Evolutionary conservation across 805 yeast genomes (phyloP).

Genomic region (Clavispora vitiphila): DNA sequence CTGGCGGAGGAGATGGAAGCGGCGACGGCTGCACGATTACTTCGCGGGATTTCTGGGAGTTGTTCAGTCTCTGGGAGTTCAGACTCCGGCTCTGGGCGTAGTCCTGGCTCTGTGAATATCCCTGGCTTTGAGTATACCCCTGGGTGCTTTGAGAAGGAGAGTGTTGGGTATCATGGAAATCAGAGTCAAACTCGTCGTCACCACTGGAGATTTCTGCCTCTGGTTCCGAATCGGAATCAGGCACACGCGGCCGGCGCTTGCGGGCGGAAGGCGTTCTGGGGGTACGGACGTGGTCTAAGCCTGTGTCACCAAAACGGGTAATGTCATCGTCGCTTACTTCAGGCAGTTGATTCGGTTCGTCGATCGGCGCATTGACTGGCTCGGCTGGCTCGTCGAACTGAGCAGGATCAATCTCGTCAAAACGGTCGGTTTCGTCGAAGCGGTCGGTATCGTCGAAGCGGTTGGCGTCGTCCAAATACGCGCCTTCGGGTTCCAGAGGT

Average conservation of each 20-base stretch:
- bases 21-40: constrained; percentile 23
- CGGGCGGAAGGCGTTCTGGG: background rate
- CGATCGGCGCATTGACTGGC: too few relatives aligned
- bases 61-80: background rate
- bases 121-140: background rate
- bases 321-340: background rate
- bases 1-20: constrained; percentile 41
- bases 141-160: background rate
- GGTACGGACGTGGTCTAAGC: background rate
- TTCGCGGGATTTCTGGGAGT: constrained; percentile 4
- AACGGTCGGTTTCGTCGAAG: background rate
- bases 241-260: background rate
- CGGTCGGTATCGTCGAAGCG: background rate
- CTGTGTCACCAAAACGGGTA: background rate
- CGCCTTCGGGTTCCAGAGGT: too few relatives aligned
- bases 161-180: background rate
- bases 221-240: background rate
- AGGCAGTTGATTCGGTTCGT: too few relatives aligned
- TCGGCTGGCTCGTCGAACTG: background rate
- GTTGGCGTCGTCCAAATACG: too few relatives aligned
- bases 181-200: constrained; percentile 1
- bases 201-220: background rate
- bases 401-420: background rate
- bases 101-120: background rate
- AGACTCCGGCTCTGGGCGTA: too few relatives aligned